Evolutionary conservation across 2,329 filamentous ascomycete genomes (phyloP), one percentile per base, ranked within the genome.

Genomic region (Plenodomus biglobosus): DNA sequence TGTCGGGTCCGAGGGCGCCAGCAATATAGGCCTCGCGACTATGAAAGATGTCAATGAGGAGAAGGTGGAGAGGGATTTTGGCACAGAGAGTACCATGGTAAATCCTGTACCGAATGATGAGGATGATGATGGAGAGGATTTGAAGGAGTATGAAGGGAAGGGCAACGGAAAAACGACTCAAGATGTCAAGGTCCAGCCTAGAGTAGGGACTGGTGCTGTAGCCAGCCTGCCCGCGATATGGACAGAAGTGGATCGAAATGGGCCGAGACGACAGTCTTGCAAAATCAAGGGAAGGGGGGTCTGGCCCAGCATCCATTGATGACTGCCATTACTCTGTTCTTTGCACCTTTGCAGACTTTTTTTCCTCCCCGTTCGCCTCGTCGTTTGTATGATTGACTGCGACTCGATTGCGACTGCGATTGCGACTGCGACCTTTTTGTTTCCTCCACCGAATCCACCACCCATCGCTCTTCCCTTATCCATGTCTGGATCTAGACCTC

Each of bases 1-100:
- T 73, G 37, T 59, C 58, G 8, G 67, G 65, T 20, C 66, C 63
- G 37, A 55, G 62, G 42, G 59, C 68, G n/a, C 68, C 68, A 11
- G 27, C 27, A 11, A 32, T 32, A 10, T 32, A 32, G 27, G 15
- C 5, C 5, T 24, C 10, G 22, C 22, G 10, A 24, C 22, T 24
- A 10, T 24, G 10, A 5, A 24, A 10, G 22, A 24, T 24, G 22
- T 5, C 10, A 24, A 24, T 24, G 22, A 32, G 27, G 27, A 32
- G 27, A 32, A 11, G 27, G 13, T 32, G 27, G 27, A 32, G 11
- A 32, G 27, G 27, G 13, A 15, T 11, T 32, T 32, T 32, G 27
- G 27, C 8, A 32, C 13, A 11, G 27, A 3, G 13, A 32, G 27
- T 11, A 32, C 27, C 7, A 32, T 32, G 27, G 27, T 32, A 3